Conservation (phyloP, 2,329 filamentous ascomycete genomes). For the Verticillium nubilum region DNA sequence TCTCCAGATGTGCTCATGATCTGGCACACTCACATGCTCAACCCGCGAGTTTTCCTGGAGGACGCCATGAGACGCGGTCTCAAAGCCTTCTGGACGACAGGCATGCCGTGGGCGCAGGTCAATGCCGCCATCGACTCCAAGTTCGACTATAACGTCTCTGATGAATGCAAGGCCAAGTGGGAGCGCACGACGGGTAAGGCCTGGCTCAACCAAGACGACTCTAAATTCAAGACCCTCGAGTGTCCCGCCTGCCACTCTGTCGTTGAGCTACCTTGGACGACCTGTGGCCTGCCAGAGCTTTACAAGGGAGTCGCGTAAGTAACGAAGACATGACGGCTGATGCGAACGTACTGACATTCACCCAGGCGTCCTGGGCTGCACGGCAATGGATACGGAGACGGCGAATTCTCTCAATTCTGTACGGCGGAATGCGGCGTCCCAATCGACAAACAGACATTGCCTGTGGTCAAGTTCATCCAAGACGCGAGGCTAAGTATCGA, state of each 20-base stretch:
- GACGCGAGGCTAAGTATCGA: slow-evolving; percentile 47
- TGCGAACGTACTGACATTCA: background rate
- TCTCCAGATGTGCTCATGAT: slow-evolving; percentile 67
- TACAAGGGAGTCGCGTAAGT: slow-evolving; percentile 24
- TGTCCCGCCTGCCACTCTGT: slow-evolving; percentile 49
- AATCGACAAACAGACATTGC: slow-evolving; percentile 53
- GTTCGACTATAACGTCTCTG: slow-evolving; percentile 50
- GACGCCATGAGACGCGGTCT: slow-evolving; percentile 59
- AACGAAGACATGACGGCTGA: accelerated
- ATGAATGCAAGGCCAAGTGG: slow-evolving; percentile 41
- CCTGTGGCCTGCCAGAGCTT: slow-evolving; percentile 22
- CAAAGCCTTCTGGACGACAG: slow-evolving; percentile 52
- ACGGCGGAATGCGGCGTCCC: slow-evolving; percentile 34
- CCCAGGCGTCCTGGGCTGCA: slow-evolving; percentile 21
- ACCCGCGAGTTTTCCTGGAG: slow-evolving; percentile 68
- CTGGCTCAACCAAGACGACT: slow-evolving; percentile 57
- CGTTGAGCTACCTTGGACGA: slow-evolving; percentile 55
- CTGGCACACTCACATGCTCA: slow-evolving; percentile 75
- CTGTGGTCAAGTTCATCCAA: slow-evolving; percentile 54
- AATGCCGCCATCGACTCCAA: slow-evolving; percentile 51
- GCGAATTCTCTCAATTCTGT: slow-evolving; percentile 46
- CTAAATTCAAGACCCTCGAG: slow-evolving; percentile 36
- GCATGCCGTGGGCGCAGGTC: slow-evolving; percentile 61
- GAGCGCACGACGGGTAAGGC: slow-evolving; percentile 35
- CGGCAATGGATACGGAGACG: slow-evolving; percentile 57